Conservation (phyloP, 2,329 filamentous ascomycete species). For the Ceratocystis cacaofunesta region DNA sequence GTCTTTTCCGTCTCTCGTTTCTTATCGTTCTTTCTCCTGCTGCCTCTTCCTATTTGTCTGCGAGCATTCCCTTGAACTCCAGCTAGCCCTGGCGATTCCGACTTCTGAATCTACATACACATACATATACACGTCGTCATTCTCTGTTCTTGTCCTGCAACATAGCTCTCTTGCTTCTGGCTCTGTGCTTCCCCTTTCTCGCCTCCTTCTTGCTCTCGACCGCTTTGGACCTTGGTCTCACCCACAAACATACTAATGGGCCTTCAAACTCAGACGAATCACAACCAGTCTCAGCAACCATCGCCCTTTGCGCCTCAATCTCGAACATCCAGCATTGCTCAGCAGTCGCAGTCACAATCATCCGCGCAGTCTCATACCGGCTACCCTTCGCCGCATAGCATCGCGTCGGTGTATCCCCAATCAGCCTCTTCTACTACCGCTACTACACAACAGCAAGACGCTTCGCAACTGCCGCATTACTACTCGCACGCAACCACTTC, state of each 20-base stretch:
- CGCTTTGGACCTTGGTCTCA: conserved; percentile 6
- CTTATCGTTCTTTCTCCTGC: neutral
- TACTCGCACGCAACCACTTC: conserved; percentile 58
- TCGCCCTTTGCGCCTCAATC: conserved; percentile 45
- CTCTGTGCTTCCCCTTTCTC: no score
- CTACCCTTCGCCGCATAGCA: conserved; percentile 53
- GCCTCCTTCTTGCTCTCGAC: neutral
- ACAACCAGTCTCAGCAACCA: conserved; percentile 57
- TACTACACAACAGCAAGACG: conserved; percentile 41
- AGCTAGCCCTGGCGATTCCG: neutral
- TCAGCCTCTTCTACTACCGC: conserved; percentile 45
- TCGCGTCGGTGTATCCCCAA: conserved; percentile 40
- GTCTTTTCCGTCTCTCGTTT: conserved; percentile 6
- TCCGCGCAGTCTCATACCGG: conserved; percentile 47
- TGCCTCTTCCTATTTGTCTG: neutral
- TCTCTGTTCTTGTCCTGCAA: neutral
- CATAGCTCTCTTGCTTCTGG: neutral
- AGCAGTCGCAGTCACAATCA: conserved; percentile 49
- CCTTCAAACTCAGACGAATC: conserved; percentile 25
- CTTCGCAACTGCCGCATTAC: conserved; percentile 51
- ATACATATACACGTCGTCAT: neutral
- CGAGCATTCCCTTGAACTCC: neutral
- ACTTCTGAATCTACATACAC: neutral
- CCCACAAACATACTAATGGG: conserved; percentile 36
- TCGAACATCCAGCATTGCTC: conserved; percentile 56